Evolutionary conservation across 139 green algal species (phyloP), one percentile per base, ranked within the genome.

Genomic region (Picochlorum sp.): DNA sequence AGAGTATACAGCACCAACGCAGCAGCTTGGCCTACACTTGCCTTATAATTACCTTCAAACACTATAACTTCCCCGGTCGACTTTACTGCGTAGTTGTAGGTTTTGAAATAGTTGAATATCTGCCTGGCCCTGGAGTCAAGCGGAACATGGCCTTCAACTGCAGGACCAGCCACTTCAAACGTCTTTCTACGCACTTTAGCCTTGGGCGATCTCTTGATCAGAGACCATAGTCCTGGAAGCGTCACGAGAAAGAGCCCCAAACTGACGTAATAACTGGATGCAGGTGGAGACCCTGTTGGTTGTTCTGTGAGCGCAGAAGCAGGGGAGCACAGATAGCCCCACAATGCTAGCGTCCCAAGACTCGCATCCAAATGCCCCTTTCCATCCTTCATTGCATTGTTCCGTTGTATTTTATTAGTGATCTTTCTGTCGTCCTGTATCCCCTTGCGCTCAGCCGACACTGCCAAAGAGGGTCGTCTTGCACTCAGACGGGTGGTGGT

Each of bases 161-260:
- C 71, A 6, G 85, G 85, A 1, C 88, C 87, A 1, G 65, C 54
- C 53, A 91, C 82, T 59, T 90, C 79, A 50, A 81, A 96, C 0
- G 75, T 86, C 40, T 82, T 85, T 4, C 84, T 69, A 62, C 83
- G 83, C 28, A 84, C 77, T 7, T 77, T 82, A 16, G 88, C 76
- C 57, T 86, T 85, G 29, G 89, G 83, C 0, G 89, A 76, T 3
- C 89, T 77, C 73, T 96, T 96, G 41, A 96, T 80, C 14, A 89
- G 81, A 0, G 86, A 94, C 80, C 82, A 96, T 8, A 95, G 79
- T 29, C 86, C 82, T 59, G 83, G 83, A 26, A 82, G 33, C 5
- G 80, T 81, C 31, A 94, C 67, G 0, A 96, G 41, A 59, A 96
- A 92, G 2, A 96, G 72, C 3, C 72, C 85, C 24, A 93, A 65